These are phyloP conservation scores for Oemleria cerasiformis DNA, from an alignment of 306 rosid genomes.

Conservation along the genomic window DNA sequence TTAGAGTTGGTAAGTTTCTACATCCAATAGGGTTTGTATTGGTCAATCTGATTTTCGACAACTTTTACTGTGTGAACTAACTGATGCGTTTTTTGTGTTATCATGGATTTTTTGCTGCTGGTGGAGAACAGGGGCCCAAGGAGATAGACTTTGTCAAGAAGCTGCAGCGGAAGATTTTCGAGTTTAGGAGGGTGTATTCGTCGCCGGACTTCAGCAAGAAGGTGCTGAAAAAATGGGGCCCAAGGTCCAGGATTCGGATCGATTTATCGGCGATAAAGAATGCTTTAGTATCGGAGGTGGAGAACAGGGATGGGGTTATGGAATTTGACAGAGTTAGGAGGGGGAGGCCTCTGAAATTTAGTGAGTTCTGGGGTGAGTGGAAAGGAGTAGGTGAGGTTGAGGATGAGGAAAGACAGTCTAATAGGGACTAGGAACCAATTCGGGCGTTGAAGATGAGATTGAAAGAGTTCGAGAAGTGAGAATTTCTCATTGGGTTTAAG, in stretches of 20 bases:
- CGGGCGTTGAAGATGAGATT: conserved; percentile 72
- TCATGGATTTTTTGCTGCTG: conserved; percentile 37
- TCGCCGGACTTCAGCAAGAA: conserved; percentile 88
- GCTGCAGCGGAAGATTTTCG: conserved; percentile 77
- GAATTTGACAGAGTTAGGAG: conserved; percentile 50
- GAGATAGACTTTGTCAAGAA: conserved; percentile 91
- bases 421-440: conserved; percentile 86
- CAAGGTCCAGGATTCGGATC: conserved; percentile 71
- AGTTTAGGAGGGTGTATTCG: conserved; percentile 70
- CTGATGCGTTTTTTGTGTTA: conserved; percentile 37
- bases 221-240: conserved; percentile 88
- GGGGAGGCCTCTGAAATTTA: conserved; percentile 46
- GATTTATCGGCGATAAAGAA: conserved; percentile 77
- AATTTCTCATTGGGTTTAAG: conserved; percentile 71
- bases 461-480: conserved; percentile 79
- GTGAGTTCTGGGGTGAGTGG: conserved; percentile 85
- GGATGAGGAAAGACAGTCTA: conserved; percentile 33
- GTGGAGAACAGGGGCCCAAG: no score
- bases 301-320: conserved; percentile 31
- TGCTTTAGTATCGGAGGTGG: conserved; percentile 74
- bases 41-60: conserved; percentile 29
- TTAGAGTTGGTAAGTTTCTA: conserved; percentile 54
- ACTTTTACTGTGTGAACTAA: conserved; percentile 28
- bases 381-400: conserved; percentile 53
- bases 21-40: background rate